Evolutionary conservation across 331 rosid genomes (phyloP).

Genomic region (Arachis monticola): DNA sequence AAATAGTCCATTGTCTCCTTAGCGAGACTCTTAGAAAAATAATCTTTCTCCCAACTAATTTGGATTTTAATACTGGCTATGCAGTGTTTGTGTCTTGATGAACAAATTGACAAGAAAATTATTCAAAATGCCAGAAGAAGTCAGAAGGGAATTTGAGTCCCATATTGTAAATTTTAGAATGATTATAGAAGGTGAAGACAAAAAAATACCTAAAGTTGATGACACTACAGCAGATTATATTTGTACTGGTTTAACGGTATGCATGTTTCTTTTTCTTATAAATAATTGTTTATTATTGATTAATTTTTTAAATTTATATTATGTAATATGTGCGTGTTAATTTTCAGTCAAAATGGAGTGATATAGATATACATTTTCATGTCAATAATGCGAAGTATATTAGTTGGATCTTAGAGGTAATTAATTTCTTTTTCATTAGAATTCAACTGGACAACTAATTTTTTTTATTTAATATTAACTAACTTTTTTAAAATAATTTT

Average conservation of each 20-base stretch:
- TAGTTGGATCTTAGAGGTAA: constrained; percentile 98
- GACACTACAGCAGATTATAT: constrained; percentile 68
- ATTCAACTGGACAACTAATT: too few relatives aligned
- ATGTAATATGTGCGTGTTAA: background rate
- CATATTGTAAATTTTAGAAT: constrained; percentile 68
- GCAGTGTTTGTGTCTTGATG: constrained; percentile 97
- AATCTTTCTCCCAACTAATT: background rate
- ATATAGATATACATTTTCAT: constrained; percentile 91
- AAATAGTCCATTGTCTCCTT: too few relatives aligned
- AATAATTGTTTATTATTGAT: background rate
- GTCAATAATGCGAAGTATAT: constrained; percentile 97
- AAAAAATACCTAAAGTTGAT: constrained; percentile 74
- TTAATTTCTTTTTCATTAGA: constrained; percentile 4
- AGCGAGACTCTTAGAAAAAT: too few relatives aligned
- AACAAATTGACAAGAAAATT: constrained; percentile 87
- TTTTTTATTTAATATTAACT: too few relatives aligned
- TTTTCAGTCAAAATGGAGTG: constrained; percentile 90
- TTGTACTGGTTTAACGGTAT: constrained; percentile 57
- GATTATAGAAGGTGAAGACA: constrained; percentile 76
- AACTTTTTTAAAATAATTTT: too few relatives aligned
- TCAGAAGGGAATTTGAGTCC: constrained; percentile 74
- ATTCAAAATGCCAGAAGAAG: constrained; percentile 90
- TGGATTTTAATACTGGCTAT: constrained; percentile 41
- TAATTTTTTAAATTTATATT: background rate
- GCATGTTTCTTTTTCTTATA: constrained; percentile 51